Base-by-base conservation (phyloP, 169 alveolate species). In the Eimeria tenella region DNA sequence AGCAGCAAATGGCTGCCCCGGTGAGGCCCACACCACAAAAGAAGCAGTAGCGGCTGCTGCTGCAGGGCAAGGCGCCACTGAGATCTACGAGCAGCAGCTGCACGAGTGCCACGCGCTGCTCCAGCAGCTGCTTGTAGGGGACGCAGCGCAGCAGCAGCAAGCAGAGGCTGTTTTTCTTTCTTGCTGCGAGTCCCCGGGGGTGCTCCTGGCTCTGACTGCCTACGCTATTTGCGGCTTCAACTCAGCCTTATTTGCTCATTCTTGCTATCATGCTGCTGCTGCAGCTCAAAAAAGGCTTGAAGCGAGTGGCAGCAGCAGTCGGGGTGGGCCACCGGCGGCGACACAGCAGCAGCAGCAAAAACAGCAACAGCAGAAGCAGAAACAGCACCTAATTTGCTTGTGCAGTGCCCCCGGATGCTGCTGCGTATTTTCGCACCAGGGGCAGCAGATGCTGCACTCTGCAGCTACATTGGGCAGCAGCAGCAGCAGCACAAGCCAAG, bases 241-340 rank as follows among this genome's bases (percentile, higher is more conserved):
- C n/a, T 17, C 49, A 19, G 19, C 52, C 21, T 13, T 79, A 1
- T 79, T 79, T 68, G 58, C 56, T 5, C 88, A 79, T 17, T 79
- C 88, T 5, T 79, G 88, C n/a, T 79, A 50, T 19, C 88, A 79
- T 50, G 88, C 88, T 79, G 88, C 88, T 79, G 88, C 88, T 79
- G 88, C 88, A 4, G 88, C 88, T 15, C 68, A 42, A 31, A 23
- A 77, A 17, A 60, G 23, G 13, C 42, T 4, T 6, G 62, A 74
- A 4, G 9, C 81, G 52, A 4, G 62, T 53, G 6, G 60, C 84
- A 11, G 84, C 84, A 25, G 84, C 84, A 53, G 50, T 15, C 31
- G 88, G 70, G 70, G 50, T 4, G 56, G n/a, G 21, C 15, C 42
- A 19, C 25, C 17, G 31, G 25, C 88, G 23, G 55, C 19, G n/a